These are phyloP conservation scores for Pelargonium exstipulatum DNA, from an alignment of 441 rosid species.

Conservation along the genomic window DNA sequence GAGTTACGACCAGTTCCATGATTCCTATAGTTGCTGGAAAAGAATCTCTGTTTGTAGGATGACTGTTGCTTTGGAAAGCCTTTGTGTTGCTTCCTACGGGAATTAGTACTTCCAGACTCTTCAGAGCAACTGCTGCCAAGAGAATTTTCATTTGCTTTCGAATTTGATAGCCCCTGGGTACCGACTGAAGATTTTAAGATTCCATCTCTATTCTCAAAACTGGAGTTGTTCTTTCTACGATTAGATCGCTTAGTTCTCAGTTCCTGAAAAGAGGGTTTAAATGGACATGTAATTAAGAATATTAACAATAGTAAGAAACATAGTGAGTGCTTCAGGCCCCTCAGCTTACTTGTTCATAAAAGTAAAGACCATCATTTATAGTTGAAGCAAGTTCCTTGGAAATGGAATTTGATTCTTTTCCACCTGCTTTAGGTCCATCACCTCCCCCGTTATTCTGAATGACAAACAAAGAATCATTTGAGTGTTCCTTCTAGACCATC, in stretches of 20 bases:
- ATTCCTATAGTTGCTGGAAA: constrained; percentile 73
- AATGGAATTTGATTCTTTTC: constrained; percentile 44
- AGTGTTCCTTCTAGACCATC: background rate
- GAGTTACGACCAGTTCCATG: constrained; percentile 51
- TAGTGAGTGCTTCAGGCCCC: constrained; percentile 14
- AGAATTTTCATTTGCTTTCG: constrained; percentile 44
- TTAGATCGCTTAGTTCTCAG: constrained; percentile 51
- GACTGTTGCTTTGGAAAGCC: constrained; percentile 53
- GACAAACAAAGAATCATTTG: constrained; percentile 22
- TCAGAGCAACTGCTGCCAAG: constrained; percentile 42
- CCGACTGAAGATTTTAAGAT: constrained; percentile 31
- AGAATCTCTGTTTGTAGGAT: constrained; percentile 65
- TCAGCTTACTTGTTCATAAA: constrained; percentile 71
- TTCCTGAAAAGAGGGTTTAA: constrained; percentile 45
- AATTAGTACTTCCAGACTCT: constrained; percentile 42
- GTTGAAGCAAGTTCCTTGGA: constrained; percentile 74
- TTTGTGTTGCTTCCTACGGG: constrained; percentile 61
- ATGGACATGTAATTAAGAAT: background rate
- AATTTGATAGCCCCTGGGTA: constrained; percentile 38
- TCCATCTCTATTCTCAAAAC: constrained; percentile 53
- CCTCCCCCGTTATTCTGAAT: constrained; percentile 62
- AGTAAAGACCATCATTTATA: constrained; percentile 87
- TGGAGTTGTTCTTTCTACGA: constrained; percentile 45
- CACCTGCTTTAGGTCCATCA: constrained; percentile 41
- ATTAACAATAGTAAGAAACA: constrained; percentile 6